Conservation (phyloP, 1,139 yeast genomes). For the Geotrichum europaeum region DNA sequence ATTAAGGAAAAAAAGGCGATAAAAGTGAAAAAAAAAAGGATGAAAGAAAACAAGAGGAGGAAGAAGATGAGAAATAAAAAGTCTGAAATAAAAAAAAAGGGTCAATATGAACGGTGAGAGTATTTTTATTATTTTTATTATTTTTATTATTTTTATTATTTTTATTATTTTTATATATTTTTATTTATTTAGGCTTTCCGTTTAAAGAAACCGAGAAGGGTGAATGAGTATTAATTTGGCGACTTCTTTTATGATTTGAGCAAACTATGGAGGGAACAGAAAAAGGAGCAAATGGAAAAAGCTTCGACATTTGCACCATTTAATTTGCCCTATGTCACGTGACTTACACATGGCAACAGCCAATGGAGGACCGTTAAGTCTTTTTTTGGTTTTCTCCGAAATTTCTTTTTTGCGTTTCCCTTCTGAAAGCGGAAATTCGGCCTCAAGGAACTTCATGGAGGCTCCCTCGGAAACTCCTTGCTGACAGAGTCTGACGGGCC, state of each 20-base stretch:
- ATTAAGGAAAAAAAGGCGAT: neutral
- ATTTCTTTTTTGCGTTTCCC: neutral
- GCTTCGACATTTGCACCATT: neutral
- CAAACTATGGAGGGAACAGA: neutral
- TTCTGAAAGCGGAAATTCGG: neutral
- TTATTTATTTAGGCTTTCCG: neutral
- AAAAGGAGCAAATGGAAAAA: neutral
- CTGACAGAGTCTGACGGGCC: neutral
- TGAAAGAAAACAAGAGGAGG: neutral
- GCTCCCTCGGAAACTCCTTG: neutral
- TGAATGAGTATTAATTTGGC: neutral
- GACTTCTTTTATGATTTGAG: neutral
- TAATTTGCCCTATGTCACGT: neutral
- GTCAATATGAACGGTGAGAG: neutral
- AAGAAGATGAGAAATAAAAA: neutral
- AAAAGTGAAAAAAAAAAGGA: neutral
- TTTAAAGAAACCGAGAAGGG: neutral
- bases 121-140: neutral
- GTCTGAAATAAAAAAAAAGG: neutral
- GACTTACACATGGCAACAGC: neutral
- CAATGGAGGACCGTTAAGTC: neutral
- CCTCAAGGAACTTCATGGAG: neutral
- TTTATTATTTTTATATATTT: too few species aligned
- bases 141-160: neutral
- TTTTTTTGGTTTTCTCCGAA: neutral